Conservation (phyloP, 2,329 filamentous ascomycete genomes). For the Pestalotiopsis sp. region DNA sequence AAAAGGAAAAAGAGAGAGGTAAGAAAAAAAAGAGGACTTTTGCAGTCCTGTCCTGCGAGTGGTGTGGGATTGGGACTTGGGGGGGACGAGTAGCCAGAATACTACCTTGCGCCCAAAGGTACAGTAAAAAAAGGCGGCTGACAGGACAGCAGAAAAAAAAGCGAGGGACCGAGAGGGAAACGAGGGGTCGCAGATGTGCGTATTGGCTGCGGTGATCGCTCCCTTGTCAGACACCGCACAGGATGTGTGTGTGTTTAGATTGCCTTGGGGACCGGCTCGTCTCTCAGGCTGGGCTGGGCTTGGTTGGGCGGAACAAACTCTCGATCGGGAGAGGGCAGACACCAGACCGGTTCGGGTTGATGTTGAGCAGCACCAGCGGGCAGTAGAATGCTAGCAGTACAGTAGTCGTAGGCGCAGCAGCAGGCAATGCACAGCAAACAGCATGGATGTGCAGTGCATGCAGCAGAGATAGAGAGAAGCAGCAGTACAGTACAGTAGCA, state of each 20-base stretch:
- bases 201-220: background rate
- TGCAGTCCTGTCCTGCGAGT: constrained; percentile 5
- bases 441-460: background rate
- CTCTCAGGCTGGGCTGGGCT: background rate
- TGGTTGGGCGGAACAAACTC: background rate
- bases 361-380: background rate
- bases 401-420: background rate
- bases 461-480: background rate
- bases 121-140: constrained; percentile 7
- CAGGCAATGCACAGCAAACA: constrained; percentile 7
- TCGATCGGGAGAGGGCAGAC: background rate
- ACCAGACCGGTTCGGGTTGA: constrained; percentile 1
- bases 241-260: background rate
- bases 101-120: constrained; percentile 8
- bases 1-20: constrained; percentile 24
- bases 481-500: constrained; percentile 4
- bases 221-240: constrained; percentile 11
- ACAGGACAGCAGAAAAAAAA: constrained; percentile 4
- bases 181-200: constrained; percentile 1
- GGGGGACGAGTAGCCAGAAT: constrained; percentile 3
- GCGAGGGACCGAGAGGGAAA: constrained; percentile 4
- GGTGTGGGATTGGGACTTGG: constrained; percentile 9
- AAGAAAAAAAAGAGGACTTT: constrained; percentile 20
- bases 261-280: background rate
- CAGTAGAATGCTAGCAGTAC: background rate